Base-by-base conservation (phyloP, 2,329 filamentous ascomycete genomes). In the Talaromyces atroroseus region DNA sequence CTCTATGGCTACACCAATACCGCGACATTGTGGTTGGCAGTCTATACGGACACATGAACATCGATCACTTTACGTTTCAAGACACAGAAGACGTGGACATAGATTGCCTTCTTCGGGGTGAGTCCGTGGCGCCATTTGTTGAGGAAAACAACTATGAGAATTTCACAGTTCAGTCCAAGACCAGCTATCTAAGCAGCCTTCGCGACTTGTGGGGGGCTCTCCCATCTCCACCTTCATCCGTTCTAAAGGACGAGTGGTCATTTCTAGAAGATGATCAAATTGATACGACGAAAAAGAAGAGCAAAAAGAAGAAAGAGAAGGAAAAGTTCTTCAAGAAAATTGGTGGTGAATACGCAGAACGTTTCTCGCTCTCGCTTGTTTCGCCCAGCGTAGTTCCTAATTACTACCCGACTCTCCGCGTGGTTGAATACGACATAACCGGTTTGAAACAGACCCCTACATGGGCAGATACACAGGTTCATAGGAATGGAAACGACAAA, bases 41-140 rank as follows among this genome's bases (percentile, higher is more conserved):
- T 24, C 68, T 95, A 5, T 99, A 88, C 67, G 94, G 92, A 1
- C 94, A 99, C 70, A 97, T 99, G 94, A 99, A 99, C 67, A 89
- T 96, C 62, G 94, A 99, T 65, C 94, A 99, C 71, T 99, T 99
- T 72, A 82, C 97, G 67, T 76, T 99, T 16, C 90, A 96, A 65
- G 92, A 97, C 69, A 89, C 85, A 57, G 80, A 88, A 42, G 82
- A 95, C 0, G 80, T 96, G 54, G 80, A 88, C 59, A 79, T 90
- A 49, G 74, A 76, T 24, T 73, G 72, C 45, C 64, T 70, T 2
- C 63, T 70, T 8, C 47, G 47, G 10, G 34, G 62, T 36, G 53
- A 54, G 57, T 65, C 20, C 58, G 36, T 32, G 42, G 64, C 34
- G 52, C 68, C 34, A 5, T 56, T 56, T 21, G 49, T 46, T 16